phyloP scores from a whole-genome alignment of 148 eudicot species.

The Camellia sinensis region DNA sequence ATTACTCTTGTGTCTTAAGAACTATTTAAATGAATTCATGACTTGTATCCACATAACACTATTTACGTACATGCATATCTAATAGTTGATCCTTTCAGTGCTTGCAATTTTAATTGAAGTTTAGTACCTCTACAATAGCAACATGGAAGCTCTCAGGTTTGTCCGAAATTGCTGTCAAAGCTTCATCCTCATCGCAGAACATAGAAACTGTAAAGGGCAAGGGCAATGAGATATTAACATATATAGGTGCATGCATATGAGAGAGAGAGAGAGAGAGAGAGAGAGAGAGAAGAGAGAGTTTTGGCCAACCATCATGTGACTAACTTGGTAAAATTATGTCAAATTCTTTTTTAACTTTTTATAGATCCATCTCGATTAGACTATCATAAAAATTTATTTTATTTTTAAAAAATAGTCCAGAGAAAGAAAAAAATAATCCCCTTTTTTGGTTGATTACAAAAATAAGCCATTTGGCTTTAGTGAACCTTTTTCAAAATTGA shows the following conservation, averaged over 20 bases:
- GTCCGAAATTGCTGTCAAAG: constrained; percentile 52
- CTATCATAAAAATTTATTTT: no score
- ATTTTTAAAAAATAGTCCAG: no score
- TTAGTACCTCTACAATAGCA: constrained; percentile 71
- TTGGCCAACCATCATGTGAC: not conserved
- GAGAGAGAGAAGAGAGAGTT: not conserved
- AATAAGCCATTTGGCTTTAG: no score
- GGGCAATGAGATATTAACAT: not conserved
- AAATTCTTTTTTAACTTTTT: no score
- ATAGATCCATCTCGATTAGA: no score
- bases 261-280: not conserved
- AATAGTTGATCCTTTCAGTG: not conserved
- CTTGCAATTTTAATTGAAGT: not conserved
- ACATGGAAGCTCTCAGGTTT: constrained; percentile 56
- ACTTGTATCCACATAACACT: no score
- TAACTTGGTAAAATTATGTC: no score
- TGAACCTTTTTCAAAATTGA: no score
- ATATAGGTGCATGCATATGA: not conserved
- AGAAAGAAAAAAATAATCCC: no score
- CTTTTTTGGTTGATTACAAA: no score
- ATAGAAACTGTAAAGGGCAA: constrained; percentile 46
- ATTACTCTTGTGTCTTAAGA: not conserved
- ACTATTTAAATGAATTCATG: not conserved
- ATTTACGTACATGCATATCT: not conserved
- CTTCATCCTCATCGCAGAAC: constrained; percentile 59